Conservation (phyloP, 1,284 basidiomycete species). For the Lentinula novae-zelandiae region DNA sequence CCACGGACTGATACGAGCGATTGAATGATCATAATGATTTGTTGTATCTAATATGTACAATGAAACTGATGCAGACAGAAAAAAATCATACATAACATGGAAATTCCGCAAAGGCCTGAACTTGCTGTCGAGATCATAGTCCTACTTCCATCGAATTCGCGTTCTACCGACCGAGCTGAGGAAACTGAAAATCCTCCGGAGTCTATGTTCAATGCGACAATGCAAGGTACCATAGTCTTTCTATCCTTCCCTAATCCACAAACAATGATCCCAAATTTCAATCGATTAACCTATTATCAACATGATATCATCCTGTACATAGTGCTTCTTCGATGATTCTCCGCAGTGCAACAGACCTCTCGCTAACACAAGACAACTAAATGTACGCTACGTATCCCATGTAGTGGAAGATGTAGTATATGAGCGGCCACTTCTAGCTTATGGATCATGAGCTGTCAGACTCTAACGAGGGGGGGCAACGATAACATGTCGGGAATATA, state of each 20-base stretch:
- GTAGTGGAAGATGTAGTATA: background rate
- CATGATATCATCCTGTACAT: background rate
- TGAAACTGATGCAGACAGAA: too few relatives aligned
- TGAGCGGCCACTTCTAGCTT: background rate
- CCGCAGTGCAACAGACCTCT: background rate
- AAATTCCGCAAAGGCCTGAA: background rate
- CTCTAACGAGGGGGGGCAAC: background rate
- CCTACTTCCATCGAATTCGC: background rate
- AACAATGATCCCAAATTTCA: too few relatives aligned
- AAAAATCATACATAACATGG: background rate
- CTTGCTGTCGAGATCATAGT: background rate
- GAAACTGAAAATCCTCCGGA: background rate
- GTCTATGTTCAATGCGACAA: background rate
- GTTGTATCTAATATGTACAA: background rate
- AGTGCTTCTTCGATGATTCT: background rate
- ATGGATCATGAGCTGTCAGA: background rate
- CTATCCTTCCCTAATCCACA: too few relatives aligned
- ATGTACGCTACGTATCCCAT: background rate
- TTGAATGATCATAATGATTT: background rate
- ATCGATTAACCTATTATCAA: background rate
- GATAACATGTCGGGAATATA: background rate
- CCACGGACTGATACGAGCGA: background rate
- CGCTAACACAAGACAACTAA: background rate
- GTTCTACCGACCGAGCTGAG: slow-evolving; percentile 12
- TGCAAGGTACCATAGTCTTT: too few relatives aligned